Evolutionary conservation across 1,284 basidiomycete species (phyloP).

Genomic region (Irpex rosettiformis): DNA sequence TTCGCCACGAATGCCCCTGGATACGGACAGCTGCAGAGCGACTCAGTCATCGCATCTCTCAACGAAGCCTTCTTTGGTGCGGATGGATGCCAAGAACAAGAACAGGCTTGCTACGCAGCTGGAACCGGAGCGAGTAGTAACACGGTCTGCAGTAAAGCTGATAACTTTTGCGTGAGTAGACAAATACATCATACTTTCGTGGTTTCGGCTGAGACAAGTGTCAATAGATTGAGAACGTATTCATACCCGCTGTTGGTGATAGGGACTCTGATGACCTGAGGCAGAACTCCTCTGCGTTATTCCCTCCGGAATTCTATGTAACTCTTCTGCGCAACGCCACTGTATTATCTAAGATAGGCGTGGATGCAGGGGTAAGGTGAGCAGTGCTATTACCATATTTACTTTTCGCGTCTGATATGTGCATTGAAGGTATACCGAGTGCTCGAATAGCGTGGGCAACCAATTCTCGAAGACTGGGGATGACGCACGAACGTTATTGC

Average conservation of each 20-base stretch:
- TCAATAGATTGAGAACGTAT: conserved; percentile 43
- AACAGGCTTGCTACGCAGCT: conserved; percentile 51
- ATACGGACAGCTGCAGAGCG: conserved; percentile 56
- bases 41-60: conserved; percentile 41
- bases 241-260: conserved; percentile 46
- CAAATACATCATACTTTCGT: background rate
- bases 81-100: conserved; percentile 50
- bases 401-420: background rate
- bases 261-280: conserved; percentile 54
- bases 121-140: conserved; percentile 42
- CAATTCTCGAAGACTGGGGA: conserved; percentile 44
- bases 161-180: conserved; percentile 51
- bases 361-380: conserved; percentile 20
- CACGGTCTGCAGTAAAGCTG: conserved; percentile 45
- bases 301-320: conserved; percentile 56
- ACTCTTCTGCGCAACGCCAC: conserved; percentile 37
- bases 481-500: conserved; percentile 51
- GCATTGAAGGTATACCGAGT: conserved; percentile 39
- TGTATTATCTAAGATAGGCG: conserved; percentile 46
- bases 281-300: conserved; percentile 48
- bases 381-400: background rate
- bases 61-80: conserved; percentile 44
- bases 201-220: background rate
- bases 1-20: conserved; percentile 62
- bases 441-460: conserved; percentile 37